Conservation (phyloP, 805 yeast genomes). For the Saccharomycopsis amapae region DNA sequence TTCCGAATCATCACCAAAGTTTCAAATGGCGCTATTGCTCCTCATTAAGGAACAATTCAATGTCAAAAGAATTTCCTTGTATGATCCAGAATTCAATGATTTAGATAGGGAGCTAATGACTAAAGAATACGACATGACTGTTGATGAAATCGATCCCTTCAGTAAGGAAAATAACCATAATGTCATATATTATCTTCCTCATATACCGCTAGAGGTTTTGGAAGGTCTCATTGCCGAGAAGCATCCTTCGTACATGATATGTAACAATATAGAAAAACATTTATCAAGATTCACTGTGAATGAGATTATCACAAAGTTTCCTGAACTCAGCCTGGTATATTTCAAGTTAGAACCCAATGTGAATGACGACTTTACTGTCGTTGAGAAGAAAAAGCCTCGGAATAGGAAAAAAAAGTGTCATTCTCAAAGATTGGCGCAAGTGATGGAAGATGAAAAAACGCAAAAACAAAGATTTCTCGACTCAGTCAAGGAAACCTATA, state of each 20-base stretch:
- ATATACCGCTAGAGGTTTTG: slow-evolving; percentile 7
- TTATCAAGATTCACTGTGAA: background rate
- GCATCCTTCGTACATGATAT: slow-evolving; percentile 3
- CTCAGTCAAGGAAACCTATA: background rate
- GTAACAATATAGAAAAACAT: slow-evolving; percentile 7
- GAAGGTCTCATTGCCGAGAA: slow-evolving; percentile 2
- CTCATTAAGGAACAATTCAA: background rate
- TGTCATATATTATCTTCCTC: slow-evolving; percentile 8
- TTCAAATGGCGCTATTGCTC: slow-evolving; percentile 7
- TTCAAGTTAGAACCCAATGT: background rate
- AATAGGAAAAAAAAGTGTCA: background rate
- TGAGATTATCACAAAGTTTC: background rate
- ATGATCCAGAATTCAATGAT: slow-evolving; percentile 34
- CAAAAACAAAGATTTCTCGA: background rate
- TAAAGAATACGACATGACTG: slow-evolving; percentile 13
- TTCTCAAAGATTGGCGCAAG: background rate
- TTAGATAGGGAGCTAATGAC: slow-evolving; percentile 27
- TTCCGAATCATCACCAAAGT: slow-evolving; percentile 5
- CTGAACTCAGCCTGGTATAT: background rate
- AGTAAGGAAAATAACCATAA: background rate
- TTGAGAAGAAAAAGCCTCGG: background rate
- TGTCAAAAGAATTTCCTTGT: slow-evolving; percentile 26
- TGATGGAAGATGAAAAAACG: background rate
- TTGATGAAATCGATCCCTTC: slow-evolving; percentile 19
- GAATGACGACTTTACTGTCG: background rate